Evolutionary conservation across 2,329 filamentous ascomycete species (phyloP).

Genomic region (Aspergillus niger): DNA sequence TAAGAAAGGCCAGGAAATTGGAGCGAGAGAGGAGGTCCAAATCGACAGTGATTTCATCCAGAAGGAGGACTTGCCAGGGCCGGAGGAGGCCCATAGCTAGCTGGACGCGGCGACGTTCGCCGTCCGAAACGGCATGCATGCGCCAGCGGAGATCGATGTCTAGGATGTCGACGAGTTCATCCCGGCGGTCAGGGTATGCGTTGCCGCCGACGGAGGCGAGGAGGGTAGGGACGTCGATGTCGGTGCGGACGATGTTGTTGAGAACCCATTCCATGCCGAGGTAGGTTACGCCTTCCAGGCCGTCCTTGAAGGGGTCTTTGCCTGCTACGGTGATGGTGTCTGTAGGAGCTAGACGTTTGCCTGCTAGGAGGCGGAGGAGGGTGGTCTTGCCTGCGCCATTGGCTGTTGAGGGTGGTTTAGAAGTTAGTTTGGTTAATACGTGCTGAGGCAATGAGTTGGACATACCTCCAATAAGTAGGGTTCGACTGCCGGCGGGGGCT

Average conservation of each 20-base stretch:
- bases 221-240: constrained; percentile 87
- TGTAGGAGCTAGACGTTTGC: constrained; percentile 85
- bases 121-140: constrained; percentile 94
- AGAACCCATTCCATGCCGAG: constrained; percentile 97
- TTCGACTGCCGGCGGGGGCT: constrained; percentile 80
- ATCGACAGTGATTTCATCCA: constrained; percentile 97
- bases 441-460: neutral
- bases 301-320: constrained; percentile 87
- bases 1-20: constrained; percentile 84
- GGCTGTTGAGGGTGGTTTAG: constrained; percentile 50
- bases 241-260: constrained; percentile 91
- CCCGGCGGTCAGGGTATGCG: constrained; percentile 75
- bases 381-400: constrained; percentile 98
- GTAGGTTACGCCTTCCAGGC: constrained; percentile 92
- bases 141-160: constrained; percentile 92
- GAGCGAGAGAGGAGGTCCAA: constrained; percentile 82
- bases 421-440: neutral
- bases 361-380: constrained; percentile 87
- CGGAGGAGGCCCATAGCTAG: constrained; percentile 91
- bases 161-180: constrained; percentile 83
- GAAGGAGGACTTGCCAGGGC: constrained; percentile 85
- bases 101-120: constrained; percentile 87
- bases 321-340: constrained; percentile 75
- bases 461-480: constrained; percentile 82
- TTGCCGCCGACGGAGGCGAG: constrained; percentile 84